Percentiles rank a stretch among this genome's conserved stretches.
phyloP scores from a whole-genome alignment of 2,329 filamentous ascomycete genomes.

The Eutypella sp. region DNA sequence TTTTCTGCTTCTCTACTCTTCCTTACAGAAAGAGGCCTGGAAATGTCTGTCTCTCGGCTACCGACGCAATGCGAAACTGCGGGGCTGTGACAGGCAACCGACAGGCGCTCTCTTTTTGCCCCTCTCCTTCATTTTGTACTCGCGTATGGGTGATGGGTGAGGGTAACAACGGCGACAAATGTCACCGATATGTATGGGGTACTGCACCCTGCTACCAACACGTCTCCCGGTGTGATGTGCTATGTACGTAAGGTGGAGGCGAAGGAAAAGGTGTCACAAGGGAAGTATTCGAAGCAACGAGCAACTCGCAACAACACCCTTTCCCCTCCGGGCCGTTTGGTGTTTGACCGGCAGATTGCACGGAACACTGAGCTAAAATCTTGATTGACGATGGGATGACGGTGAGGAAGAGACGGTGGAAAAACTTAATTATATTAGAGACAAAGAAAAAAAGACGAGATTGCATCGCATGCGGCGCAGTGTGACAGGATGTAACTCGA shows the following conservation, averaged over 20 bases:
- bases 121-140: no score
- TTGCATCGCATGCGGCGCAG: neutral
- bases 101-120: neutral
- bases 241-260: no score
- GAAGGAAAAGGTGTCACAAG: no score
- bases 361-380: neutral
- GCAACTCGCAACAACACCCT: no score
- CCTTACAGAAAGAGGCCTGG: neutral
- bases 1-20: no score
- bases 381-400: neutral
- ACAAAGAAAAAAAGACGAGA: neutral
- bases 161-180: neutral
- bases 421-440: no score
- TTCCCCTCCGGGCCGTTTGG: no score
- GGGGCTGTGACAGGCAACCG: neutral
- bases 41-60: neutral
- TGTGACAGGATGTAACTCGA: neutral
- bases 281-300: no score
- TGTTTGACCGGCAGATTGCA: neutral
- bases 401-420: no score
- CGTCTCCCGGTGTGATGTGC: no score
- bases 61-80: neutral
- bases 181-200: neutral
- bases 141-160: no score
- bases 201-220: no score